Base-by-base conservation (phyloP, 1,284 basidiomycete species). In the Apiotrichum laibachii region DNA sequence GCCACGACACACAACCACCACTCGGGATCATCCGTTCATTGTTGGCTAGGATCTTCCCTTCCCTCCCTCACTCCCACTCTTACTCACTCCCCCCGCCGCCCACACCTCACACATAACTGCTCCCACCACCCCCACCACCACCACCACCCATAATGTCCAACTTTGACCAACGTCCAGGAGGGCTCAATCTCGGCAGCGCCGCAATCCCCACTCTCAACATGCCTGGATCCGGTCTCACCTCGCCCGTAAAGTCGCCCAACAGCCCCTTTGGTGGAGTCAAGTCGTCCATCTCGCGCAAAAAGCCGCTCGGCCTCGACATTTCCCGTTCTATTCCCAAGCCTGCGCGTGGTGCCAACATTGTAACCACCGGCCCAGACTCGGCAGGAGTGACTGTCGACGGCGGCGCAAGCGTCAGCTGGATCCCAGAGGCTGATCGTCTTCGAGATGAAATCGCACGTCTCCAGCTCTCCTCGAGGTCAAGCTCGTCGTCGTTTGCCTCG, bases 391-490 rank as follows among this genome's bases (percentile, higher is more conserved):
- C 26, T 8, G 55, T 31, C 16, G 59, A 64, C 55, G 63, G 65
- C n/a, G 48, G 50, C 43, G 21, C 49, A 7, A 55, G 61, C 40
- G 63, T 57, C 18, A 48, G 65, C 53, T 67, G 53, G 77, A 72
- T 80, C 56, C 78, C 80, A 44, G 80, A 82, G 49, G 70, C 73
- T 51, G 79, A 82, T 15, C 78, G 79, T 0, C 75, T 79, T 31
- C 70, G 74, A 46, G 77, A 72, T 50, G 70, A 75, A 55, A 73
- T 73, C 56, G 71, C 65, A 10, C 60, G 78, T 74, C 66, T 70
- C 53, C 56, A 82, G 87, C 87, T 55, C 85, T 85, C 69, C 77
- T 91, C 63, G 84, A 88, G 69, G 79, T 89, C 73, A 4, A 67
- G 67, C n/a, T 66, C 66, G 8, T 66, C 65, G n/a, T 65, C 63